Percentiles rank a stretch among this genome's conserved stretches.
Conservation (phyloP, 129 eudicot genomes). For the Pittosporum tobira region DNA sequence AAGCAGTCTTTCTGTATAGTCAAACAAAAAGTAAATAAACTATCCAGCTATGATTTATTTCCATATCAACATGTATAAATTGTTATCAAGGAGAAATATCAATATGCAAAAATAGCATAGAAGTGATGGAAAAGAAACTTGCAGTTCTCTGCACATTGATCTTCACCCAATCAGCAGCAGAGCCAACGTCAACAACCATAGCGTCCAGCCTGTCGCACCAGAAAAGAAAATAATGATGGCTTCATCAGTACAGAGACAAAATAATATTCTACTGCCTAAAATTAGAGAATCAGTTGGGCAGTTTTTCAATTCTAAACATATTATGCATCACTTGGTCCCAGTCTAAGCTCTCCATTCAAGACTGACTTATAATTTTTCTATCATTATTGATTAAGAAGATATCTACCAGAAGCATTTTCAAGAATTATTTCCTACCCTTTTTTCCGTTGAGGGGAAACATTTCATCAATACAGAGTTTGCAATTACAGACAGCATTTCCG, state of each 20-base stretch:
- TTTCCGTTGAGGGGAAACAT: too few species aligned
- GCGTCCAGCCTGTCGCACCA: slow-evolving; percentile 40
- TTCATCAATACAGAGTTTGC: too few species aligned
- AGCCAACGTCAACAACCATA: slow-evolving; percentile 68
- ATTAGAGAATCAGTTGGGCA: background rate
- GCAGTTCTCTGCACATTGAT: slow-evolving; percentile 83
- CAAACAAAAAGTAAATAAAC: slow-evolving; percentile 5
- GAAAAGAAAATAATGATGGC: slow-evolving; percentile 11
- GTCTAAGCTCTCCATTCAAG: background rate
- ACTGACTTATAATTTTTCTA: background rate
- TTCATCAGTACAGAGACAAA: slow-evolving; percentile 6
- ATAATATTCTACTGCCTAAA: background rate
- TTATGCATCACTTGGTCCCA: background rate
- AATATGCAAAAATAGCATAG: background rate
- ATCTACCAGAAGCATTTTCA: too few species aligned
- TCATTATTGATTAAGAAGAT: background rate
- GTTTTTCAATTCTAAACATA: background rate
- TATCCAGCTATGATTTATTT: too few species aligned
- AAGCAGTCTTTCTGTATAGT: slow-evolving; percentile 79
- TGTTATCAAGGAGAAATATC: too few species aligned
- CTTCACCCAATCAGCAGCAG: slow-evolving; percentile 97
- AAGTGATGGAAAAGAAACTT: slow-evolving; percentile 23
- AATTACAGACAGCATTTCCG: too few species aligned
- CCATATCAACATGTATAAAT: background rate
- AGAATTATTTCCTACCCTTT: too few species aligned